These are phyloP conservation scores for Globisporangium heterothallicum DNA, from an alignment of 352 stramenopile genomes.

Conservation along the genomic window DNA sequence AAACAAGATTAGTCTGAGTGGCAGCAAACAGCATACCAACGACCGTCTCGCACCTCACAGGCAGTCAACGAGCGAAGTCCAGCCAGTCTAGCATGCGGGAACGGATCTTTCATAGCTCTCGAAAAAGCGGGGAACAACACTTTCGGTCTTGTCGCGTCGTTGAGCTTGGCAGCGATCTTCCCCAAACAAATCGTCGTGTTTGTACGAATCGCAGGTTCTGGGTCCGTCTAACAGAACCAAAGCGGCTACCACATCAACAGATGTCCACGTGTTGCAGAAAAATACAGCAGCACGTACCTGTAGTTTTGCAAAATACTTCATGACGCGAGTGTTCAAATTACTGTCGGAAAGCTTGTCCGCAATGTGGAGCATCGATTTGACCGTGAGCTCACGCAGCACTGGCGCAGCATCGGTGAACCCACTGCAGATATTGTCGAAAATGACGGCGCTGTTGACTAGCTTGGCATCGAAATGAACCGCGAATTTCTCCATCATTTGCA, in stretches of 20 bases:
- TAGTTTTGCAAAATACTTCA: constrained; percentile 90
- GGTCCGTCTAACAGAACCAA: constrained; percentile 57
- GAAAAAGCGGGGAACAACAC: constrained; percentile 88
- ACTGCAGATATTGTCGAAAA: constrained; percentile 90
- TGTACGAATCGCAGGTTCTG: constrained; percentile 88
- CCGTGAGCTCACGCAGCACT: constrained; percentile 86
- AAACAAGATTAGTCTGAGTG: no score
- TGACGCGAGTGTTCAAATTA: constrained; percentile 90
- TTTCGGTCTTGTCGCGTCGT: constrained; percentile 80
- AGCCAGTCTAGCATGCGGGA: constrained; percentile 84
- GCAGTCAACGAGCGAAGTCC: constrained; percentile 76
- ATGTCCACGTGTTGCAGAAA: neutral
- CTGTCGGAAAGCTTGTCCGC: constrained; percentile 86
- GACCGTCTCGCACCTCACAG: constrained; percentile 48
- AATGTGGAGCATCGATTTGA: constrained; percentile 91
- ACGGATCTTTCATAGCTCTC: constrained; percentile 78
- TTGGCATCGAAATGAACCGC: constrained; percentile 86
- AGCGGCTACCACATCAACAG: no score
- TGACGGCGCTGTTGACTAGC: constrained; percentile 84
- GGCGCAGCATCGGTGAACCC: constrained; percentile 88
- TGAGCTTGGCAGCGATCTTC: constrained; percentile 86
- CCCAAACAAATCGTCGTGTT: constrained; percentile 92
- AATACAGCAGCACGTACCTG: constrained; percentile 42
- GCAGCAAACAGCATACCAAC: neutral
- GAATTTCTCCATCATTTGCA: constrained; percentile 91